Percentiles rank a stretch among this genome's conserved stretches.
phyloP scores from a whole-genome alignment of 768 basidiomycete species.

The Lentinula guzmanii region DNA sequence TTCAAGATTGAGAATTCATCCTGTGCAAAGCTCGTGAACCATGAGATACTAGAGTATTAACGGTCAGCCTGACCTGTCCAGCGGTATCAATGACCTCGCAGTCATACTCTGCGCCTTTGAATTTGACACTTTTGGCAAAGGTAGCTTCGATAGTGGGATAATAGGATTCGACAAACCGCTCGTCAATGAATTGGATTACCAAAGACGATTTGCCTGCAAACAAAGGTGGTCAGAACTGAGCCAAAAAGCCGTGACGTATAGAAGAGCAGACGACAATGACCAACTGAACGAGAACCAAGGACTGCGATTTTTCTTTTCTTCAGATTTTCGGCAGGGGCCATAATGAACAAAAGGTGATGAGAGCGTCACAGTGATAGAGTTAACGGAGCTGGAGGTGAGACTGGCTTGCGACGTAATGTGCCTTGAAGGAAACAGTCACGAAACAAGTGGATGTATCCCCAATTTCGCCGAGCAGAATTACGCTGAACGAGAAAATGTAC shows the following conservation, averaged over 20 bases:
- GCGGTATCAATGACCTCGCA: constrained; percentile 98
- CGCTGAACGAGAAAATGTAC: not conserved
- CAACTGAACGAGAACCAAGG: constrained; percentile 83
- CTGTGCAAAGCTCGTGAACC: constrained; percentile 31
- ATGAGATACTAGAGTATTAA: not conserved
- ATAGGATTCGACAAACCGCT: constrained; percentile 87
- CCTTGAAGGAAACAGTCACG: not conserved
- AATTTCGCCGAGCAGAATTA: constrained; percentile 4
- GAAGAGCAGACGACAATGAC: constrained; percentile 36
- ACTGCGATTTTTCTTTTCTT: constrained; percentile 88
- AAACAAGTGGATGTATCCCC: not conserved
- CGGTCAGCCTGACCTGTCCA: constrained; percentile 65
- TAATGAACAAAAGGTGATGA: not conserved
- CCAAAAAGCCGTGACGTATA: constrained; percentile 9
- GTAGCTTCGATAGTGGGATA: constrained; percentile 94
- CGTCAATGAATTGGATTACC: constrained; percentile 89
- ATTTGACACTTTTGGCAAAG: constrained; percentile 77
- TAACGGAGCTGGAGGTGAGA: not conserved
- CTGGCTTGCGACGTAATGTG: not conserved
- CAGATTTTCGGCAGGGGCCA: constrained; percentile 24
- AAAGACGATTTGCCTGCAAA: constrained; percentile 87
- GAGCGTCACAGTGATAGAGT: not conserved
- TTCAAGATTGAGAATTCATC: constrained; percentile 96
- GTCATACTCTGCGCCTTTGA: constrained; percentile 88
- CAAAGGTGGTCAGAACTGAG: constrained; percentile 3